phyloP scores from a whole-genome alignment of 2,329 filamentous ascomycete genomes.

The Xylaria digitata region DNA sequence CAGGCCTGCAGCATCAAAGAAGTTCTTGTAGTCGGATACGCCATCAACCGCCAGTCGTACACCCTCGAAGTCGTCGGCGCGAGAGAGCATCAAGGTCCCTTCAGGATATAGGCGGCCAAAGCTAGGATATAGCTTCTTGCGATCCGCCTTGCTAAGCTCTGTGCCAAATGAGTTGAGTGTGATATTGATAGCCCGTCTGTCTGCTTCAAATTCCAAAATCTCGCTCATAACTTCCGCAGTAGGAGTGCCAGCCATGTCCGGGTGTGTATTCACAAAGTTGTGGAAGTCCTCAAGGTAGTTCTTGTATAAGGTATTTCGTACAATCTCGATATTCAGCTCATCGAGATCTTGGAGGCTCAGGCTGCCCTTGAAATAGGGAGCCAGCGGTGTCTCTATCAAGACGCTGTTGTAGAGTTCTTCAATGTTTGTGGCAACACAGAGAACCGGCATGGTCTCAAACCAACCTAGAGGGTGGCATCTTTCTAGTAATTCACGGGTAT shows the following conservation, averaged over 20 bases:
- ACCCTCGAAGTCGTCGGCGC: slow-evolving; percentile 93
- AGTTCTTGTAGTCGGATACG: slow-evolving; percentile 91
- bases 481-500: slow-evolving; percentile 94
- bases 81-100: slow-evolving; percentile 92
- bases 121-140: slow-evolving; percentile 94
- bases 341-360: slow-evolving; percentile 96
- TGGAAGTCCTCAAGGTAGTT: slow-evolving; percentile 99
- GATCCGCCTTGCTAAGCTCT: slow-evolving; percentile 90
- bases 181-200: slow-evolving; percentile 97
- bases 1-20: slow-evolving; percentile 91
- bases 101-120: slow-evolving; percentile 94
- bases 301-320: slow-evolving; percentile 98
- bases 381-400: slow-evolving; percentile 93
- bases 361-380: slow-evolving; percentile 96
- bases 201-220: slow-evolving; percentile 95
- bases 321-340: slow-evolving; percentile 99
- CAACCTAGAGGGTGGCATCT: slow-evolving; percentile 96
- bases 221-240: slow-evolving; percentile 96
- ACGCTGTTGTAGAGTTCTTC: slow-evolving; percentile 99
- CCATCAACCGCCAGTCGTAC: slow-evolving; percentile 94
- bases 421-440: slow-evolving; percentile 97
- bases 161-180: slow-evolving; percentile 99
- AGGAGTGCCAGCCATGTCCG: slow-evolving; percentile 87
- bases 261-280: slow-evolving; percentile 89
- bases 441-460: slow-evolving; percentile 99